A percentile compares a stretch with the other conserved stretches of the same genome.
These are phyloP conservation scores for Chaetomium sp. DNA, from an alignment of 2,329 filamentous ascomycete species.

Conservation along the genomic window DNA sequence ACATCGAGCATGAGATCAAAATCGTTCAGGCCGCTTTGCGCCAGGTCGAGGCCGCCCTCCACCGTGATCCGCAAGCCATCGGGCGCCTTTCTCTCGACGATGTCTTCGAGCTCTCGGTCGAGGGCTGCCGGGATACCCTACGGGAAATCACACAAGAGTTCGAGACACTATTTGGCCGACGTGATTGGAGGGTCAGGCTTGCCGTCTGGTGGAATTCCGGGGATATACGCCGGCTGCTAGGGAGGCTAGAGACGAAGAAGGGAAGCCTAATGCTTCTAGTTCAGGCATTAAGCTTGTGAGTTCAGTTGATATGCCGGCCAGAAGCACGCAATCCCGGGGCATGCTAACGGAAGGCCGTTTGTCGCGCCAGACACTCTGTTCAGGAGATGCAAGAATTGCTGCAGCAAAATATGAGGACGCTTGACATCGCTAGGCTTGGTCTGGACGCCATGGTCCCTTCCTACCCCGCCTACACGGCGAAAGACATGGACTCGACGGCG, in stretches of 20 bases:
- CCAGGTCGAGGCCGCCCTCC: slow-evolving; percentile 2
- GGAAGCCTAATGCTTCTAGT: slow-evolving; percentile 1
- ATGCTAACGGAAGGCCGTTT: no score
- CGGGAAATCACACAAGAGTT: neutral
- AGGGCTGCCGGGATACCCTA: neutral
- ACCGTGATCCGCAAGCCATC: slow-evolving; percentile 1
- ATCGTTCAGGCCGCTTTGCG: neutral
- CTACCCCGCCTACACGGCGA: slow-evolving; percentile 3
- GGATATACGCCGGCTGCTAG: neutral
- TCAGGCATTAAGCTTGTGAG: slow-evolving; percentile 2
- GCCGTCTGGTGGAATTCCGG: neutral
- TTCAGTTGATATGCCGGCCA: no score
- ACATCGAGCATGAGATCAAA: neutral
- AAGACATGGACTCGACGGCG: neutral
- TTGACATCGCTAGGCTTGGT: neutral
- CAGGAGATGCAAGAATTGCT: slow-evolving; percentile 4
- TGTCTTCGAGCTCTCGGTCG: neutral
- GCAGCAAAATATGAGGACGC: neutral
- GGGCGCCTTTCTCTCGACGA: neutral
- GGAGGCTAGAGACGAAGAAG: neutral
- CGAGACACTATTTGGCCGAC: neutral
- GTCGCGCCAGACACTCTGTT: neutral
- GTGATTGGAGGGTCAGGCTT: neutral
- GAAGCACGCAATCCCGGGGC: neutral
- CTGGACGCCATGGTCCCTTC: neutral